Conservation (phyloP, 805 yeast genomes). For the Candida quercuum region DNA sequence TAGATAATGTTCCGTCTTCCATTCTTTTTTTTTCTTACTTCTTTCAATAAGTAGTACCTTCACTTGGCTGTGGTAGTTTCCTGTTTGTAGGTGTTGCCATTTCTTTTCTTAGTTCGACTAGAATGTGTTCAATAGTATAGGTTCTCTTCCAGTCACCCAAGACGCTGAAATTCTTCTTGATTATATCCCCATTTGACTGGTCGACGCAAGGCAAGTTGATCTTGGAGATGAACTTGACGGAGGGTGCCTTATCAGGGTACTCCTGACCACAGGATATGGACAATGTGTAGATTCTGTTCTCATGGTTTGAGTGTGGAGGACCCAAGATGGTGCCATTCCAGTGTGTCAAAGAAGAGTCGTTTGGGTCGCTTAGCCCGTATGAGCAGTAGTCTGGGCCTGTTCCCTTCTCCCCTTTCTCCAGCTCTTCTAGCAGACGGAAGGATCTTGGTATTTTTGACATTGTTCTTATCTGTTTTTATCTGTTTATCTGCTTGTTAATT, state of each 20-base stretch:
- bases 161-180: slow-evolving; percentile 51
- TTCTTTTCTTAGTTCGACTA: slow-evolving; percentile 81
- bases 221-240: slow-evolving; percentile 72
- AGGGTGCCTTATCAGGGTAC: slow-evolving; percentile 90
- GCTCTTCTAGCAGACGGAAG: slow-evolving; percentile 89
- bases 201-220: slow-evolving; percentile 93
- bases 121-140: slow-evolving; percentile 90
- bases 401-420: slow-evolving; percentile 98
- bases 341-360: slow-evolving; percentile 86
- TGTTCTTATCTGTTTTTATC: not conserved
- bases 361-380: slow-evolving; percentile 85
- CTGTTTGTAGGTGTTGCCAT: slow-evolving; percentile 84
- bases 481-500: not conserved
- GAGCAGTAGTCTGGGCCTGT: slow-evolving; percentile 95
- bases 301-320: slow-evolving; percentile 89
- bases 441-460: slow-evolving; percentile 59
- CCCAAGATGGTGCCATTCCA: slow-evolving; percentile 99
- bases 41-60: slow-evolving; percentile 60
- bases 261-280: slow-evolving; percentile 74
- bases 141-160: slow-evolving; percentile 82
- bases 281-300: slow-evolving; percentile 86
- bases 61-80: slow-evolving; percentile 86
- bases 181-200: slow-evolving; percentile 49
- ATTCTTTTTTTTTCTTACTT: too few relatives aligned
- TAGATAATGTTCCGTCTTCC: too few relatives aligned